Conservation (phyloP, 2,329 filamentous ascomycete species). For the Colletotrichum acutatum region DNA sequence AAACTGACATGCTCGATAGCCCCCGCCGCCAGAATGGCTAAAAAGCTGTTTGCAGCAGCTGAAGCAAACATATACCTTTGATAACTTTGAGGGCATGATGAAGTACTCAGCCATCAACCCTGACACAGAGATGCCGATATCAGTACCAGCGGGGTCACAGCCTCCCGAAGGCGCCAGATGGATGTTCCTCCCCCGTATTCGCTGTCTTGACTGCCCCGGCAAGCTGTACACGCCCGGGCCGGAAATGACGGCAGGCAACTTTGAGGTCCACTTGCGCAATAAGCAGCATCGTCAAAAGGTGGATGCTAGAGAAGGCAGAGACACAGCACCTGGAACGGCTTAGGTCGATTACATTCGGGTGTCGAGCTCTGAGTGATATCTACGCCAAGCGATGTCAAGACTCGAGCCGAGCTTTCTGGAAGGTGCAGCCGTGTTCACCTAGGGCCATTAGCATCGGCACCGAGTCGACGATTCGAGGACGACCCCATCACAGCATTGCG, state of each 20-base stretch:
- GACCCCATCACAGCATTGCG: not conserved
- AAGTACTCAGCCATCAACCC: constrained; percentile 85
- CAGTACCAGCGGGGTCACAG: constrained; percentile 59
- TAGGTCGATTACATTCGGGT: not conserved
- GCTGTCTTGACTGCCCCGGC: constrained; percentile 91
- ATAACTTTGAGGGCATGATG: constrained; percentile 92
- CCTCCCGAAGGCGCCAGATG: constrained; percentile 75
- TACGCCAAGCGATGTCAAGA: not conserved
- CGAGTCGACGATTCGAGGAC: not conserved
- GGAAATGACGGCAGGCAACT: constrained; percentile 86
- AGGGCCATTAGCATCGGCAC: not conserved
- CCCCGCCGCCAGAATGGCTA: constrained; percentile 89
- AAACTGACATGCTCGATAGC: constrained; percentile 59
- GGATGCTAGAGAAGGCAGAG: constrained; percentile 43
- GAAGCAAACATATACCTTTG: constrained; percentile 77
- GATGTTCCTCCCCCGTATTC: constrained; percentile 88
- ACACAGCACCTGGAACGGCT: constrained; percentile 34
- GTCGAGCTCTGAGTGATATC: not conserved
- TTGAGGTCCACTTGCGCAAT: constrained; percentile 92
- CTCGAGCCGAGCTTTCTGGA: not conserved
- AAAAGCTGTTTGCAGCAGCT: constrained; percentile 77
- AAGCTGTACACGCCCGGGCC: constrained; percentile 95
- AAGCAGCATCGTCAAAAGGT: constrained; percentile 81
- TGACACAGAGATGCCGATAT: constrained; percentile 73
- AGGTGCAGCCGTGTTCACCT: not conserved